Evolutionary conservation across 306 rosid species (phyloP), one percentile per base, ranked within the genome.

Genomic region (Cucurbita maxima): DNA sequence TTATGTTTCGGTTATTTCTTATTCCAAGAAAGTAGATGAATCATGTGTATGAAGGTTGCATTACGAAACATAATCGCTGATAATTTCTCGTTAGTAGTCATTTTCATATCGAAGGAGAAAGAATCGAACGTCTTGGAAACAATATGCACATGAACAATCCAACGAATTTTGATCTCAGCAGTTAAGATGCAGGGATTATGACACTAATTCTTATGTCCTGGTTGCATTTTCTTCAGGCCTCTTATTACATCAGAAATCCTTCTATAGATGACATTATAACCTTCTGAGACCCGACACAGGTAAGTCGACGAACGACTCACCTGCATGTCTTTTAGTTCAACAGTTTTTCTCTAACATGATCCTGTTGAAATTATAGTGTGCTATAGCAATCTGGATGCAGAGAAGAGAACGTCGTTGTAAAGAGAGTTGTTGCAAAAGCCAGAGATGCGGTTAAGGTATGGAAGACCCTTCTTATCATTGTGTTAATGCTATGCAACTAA

Each of bases 381-480:
- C 47, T 74, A 75, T 77, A 94, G 97, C 78, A 25, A 12, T 72
- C 81, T 44, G 87, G 79, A 72, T 84, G 83, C 36, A 71, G 68
- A 52, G 78, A 86, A 74, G 81, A 74, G 45, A 71, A 44, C 61
- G 83, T 90, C 57, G 88, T 88, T 81, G 88, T 93, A 45, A 90
- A 90, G 84, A 86, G 97, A 88, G 81, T 90, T 82, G 97, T 93
- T 67, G 98, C 96, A 14, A 89, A 86, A 86, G 86, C 79, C 5
- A 96, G 96, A 76, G 98, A 93, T 82, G 76, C 76, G 20, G 94
- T 93, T 74, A 84, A 94, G 92, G 97, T 90, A 79, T 63, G 48
- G 45, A 57, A 19, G 62, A 48, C 68, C 25, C 54, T 70, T 76
- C 71, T 78, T 22, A 43, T 68, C 6, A 0, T 67, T 67, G 11